A percentile compares a stretch with the other conserved stretches of the same genome.
Evolutionary conservation across 495 filamentous ascomycete species (phyloP).

Genomic region (Geoglossum glabrum): DNA sequence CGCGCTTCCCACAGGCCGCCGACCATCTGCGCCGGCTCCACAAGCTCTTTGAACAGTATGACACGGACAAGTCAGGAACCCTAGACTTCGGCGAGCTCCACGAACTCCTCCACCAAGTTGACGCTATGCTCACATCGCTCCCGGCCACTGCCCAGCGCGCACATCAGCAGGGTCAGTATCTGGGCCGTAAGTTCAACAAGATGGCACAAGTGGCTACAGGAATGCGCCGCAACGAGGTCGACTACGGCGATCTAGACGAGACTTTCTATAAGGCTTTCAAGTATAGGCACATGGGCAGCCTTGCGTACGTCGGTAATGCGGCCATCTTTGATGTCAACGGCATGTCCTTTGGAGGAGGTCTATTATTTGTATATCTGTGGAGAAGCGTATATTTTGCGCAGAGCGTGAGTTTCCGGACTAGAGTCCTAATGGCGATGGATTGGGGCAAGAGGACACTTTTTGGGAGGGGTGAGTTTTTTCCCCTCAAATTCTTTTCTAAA

Average conservation of each 20-base stretch:
- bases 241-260: constrained; percentile 79
- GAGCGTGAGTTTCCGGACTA: constrained; percentile 82
- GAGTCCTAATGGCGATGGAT: constrained; percentile 88
- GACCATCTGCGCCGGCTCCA: constrained; percentile 79
- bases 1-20: constrained; percentile 81
- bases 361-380: constrained; percentile 94
- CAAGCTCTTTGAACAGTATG: constrained; percentile 74
- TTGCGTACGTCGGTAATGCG: constrained; percentile 92
- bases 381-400: constrained; percentile 93
- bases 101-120: constrained; percentile 75
- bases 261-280: constrained; percentile 90
- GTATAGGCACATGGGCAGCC: constrained; percentile 75
- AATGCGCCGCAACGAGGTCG: constrained; percentile 54
- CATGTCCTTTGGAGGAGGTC: constrained; percentile 55
- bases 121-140: constrained; percentile 70
- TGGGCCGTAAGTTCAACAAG: constrained; percentile 87
- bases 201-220: constrained; percentile 63
- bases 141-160: constrained; percentile 91
- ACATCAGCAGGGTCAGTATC: constrained; percentile 88
- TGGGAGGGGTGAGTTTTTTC: constrained; percentile 56
- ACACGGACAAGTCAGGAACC: constrained; percentile 79
- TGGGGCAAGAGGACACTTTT: constrained; percentile 92
- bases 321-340: constrained; percentile 84
- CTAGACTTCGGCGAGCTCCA: constrained; percentile 83
- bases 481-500: no score